Conservation (phyloP, 768 basidiomycete species). For the Rhodotorula kratochvilovae region DNA sequence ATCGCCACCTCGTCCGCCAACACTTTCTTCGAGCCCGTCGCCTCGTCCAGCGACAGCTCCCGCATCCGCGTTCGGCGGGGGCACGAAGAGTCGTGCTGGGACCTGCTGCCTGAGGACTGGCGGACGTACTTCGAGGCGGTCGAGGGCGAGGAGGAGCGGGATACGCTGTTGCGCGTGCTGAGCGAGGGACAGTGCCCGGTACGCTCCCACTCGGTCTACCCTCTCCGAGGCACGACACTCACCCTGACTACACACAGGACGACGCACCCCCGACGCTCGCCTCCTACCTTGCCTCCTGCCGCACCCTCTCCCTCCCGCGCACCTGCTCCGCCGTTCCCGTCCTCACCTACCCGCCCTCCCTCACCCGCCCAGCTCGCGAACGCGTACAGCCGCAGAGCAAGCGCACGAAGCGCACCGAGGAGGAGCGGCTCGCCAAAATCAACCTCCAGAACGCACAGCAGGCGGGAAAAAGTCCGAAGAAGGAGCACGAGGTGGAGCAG, state of each 20-base stretch:
- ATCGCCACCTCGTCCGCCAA: slow-evolving; percentile 17
- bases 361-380: not conserved
- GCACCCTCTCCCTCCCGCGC: slow-evolving; percentile 22
- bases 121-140: slow-evolving; percentile 8
- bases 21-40: slow-evolving; percentile 10
- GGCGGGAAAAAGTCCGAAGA: slow-evolving; percentile 25
- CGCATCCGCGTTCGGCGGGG: not conserved
- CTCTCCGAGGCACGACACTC: no score
- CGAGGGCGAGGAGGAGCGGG: not conserved
- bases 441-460: slow-evolving; percentile 9
- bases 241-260: not conserved
- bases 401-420: no score
- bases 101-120: slow-evolving; percentile 13
- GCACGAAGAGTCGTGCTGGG: slow-evolving; percentile 5
- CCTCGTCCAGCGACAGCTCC: no score
- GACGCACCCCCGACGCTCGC: slow-evolving; percentile 7
- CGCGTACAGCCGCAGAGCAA: not conserved
- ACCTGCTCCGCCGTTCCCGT: slow-evolving; percentile 19
- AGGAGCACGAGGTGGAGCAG: slow-evolving; percentile 26
- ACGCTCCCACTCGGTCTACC: no score
- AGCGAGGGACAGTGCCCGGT: not conserved
- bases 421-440: not conserved
- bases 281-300: slow-evolving; percentile 6
- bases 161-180: not conserved
- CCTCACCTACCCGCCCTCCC: slow-evolving; percentile 8